Conservation (phyloP, 257 asterid species). For the Nicotiana noctiflora region DNA sequence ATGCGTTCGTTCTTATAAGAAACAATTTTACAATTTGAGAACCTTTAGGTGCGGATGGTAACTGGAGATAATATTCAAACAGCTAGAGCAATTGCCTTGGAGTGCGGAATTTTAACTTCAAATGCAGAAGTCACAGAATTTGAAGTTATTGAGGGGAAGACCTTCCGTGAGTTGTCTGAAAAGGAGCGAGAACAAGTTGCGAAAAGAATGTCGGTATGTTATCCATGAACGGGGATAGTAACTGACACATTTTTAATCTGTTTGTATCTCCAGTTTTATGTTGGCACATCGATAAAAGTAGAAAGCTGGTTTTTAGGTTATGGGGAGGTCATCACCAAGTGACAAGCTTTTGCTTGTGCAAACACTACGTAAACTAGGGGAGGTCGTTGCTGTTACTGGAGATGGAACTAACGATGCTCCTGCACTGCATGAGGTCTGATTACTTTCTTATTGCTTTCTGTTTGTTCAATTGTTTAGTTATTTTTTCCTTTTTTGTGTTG, state of each 20-base stretch:
- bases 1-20: not conserved
- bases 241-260: not conserved
- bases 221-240: not conserved
- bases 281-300: slow-evolving; percentile 9
- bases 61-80: slow-evolving; percentile 94
- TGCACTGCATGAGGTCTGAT: slow-evolving; percentile 86
- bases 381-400: slow-evolving; percentile 94
- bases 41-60: slow-evolving; percentile 84
- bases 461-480: not conserved
- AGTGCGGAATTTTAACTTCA: slow-evolving; percentile 78
- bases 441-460: slow-evolving; percentile 1
- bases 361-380: slow-evolving; percentile 79
- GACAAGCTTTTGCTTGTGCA: slow-evolving; percentile 95
- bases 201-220: slow-evolving; percentile 54
- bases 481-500: not conserved
- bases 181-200: slow-evolving; percentile 65
- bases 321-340: slow-evolving; percentile 94
- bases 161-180: slow-evolving; percentile 75
- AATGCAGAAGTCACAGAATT: slow-evolving; percentile 52
- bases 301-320: slow-evolving; percentile 44
- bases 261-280: slow-evolving; percentile 6
- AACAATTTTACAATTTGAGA: slow-evolving; percentile 7
- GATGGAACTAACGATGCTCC: slow-evolving; percentile 99
- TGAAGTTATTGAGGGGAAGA: slow-evolving; percentile 71
- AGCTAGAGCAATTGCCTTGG: slow-evolving; percentile 90